Evolutionary conservation across 1,139 yeast species (phyloP), one percentile per base, ranked within the genome.

Genomic region (Lodderomyces margitis): DNA sequence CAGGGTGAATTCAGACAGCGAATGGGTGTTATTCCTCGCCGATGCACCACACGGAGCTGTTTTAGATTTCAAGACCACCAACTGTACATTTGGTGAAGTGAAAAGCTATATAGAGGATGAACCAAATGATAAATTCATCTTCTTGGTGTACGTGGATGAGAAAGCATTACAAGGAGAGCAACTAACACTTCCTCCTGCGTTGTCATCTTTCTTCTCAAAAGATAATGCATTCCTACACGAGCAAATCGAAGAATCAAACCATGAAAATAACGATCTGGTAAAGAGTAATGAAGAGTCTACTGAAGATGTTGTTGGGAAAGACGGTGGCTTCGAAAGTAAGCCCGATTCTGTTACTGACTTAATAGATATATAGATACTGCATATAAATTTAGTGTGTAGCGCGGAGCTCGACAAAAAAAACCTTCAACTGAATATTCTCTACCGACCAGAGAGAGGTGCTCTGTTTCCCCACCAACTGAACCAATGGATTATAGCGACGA

Each of bases 401-500:
- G n/a, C n/a, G n/a, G n/a, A n/a, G n/a, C n/a, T n/a, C n/a, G n/a
- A n/a, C n/a, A n/a, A n/a, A n/a, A n/a, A n/a, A n/a, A n/a, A 12
- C 16, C 8, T 11, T 25, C 11, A 8, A 14, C 33, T 23, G 31
- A 37, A 37, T 11, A 78, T 78, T 83, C 59, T 81, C 2, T 71
- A 81, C n/a, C n/a, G n/a, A n/a, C n/a, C n/a, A n/a, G n/a, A n/a
- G n/a, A n/a, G n/a, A n/a, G n/a, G n/a, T n/a, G n/a, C n/a, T n/a
- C n/a, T n/a, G n/a, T n/a, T 9, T 24, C 12, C 16, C 19, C 9
- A 9, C 14, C 33, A 9, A 17, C 21, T 10, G 8, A 17, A 5
- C 9, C 17, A 31, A 67, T 76, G 28, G 78, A 85, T 4, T 81
- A 79, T 51, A 83, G 85, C 2, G 85, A 81, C 47, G 85, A 81